phyloP scores from a whole-genome alignment of 169 alveolate genomes.

The Plasmodium gonderi region DNA sequence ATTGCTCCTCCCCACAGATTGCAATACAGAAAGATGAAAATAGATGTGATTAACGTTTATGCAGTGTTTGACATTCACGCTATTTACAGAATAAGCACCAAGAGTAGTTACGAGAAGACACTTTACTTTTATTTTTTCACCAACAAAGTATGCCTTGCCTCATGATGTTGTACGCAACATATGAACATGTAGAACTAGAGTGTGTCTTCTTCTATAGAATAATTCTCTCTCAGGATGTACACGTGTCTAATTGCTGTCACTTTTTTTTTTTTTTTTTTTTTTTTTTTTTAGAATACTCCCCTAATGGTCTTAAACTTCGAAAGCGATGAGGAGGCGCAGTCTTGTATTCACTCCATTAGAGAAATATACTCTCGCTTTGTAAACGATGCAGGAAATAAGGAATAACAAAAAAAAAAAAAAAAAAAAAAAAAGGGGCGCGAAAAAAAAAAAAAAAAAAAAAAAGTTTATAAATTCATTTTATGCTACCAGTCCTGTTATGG shows the following conservation, averaged over 20 bases:
- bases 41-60: slow-evolving; percentile 74
- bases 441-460: background rate
- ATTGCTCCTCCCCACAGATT: background rate
- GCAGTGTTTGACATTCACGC: slow-evolving; percentile 76
- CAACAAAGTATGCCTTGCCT: no score
- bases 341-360: slow-evolving; percentile 49
- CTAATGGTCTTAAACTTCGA: slow-evolving; percentile 64
- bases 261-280: slow-evolving; percentile 27
- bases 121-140: slow-evolving; percentile 77
- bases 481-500: background rate
- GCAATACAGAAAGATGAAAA: background rate
- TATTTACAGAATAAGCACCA: slow-evolving; percentile 77
- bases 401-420: background rate
- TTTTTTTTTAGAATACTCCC: slow-evolving; percentile 33
- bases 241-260: no score
- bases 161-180: no score
- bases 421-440: background rate
- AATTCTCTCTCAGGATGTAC: no score
- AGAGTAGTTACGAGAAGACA: slow-evolving; percentile 51
- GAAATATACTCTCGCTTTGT: slow-evolving; percentile 22
- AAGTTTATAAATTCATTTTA: no score
- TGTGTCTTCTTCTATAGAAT: background rate
- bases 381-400: background rate
- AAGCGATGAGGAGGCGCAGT: slow-evolving; percentile 50
- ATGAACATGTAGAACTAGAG: no score